Conservation (phyloP, 805 yeast species). For the Metschnikowia chrysomelidarum region DNA sequence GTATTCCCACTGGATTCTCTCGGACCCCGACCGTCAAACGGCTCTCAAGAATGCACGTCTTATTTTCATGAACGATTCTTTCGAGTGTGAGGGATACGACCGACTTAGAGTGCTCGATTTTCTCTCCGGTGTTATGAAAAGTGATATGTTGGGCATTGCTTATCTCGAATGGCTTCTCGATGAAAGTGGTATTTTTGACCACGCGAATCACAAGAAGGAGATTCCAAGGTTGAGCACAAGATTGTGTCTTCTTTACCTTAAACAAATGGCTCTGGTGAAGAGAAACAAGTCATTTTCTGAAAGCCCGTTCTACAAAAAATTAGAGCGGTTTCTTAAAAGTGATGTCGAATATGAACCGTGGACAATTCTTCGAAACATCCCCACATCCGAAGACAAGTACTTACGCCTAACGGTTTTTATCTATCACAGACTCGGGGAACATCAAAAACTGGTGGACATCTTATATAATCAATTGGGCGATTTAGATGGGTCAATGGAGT, state of each 20-base stretch:
- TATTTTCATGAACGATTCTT: slow-evolving; percentile 66
- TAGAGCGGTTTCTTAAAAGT: slow-evolving; percentile 30
- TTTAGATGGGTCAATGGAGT: slow-evolving; percentile 54
- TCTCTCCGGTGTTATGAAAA: slow-evolving; percentile 30
- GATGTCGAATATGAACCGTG: slow-evolving; percentile 37
- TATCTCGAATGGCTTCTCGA: slow-evolving; percentile 48
- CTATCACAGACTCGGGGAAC: slow-evolving; percentile 56
- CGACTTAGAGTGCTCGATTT: slow-evolving; percentile 52
- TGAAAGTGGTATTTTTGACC: slow-evolving; percentile 33
- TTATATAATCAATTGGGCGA: slow-evolving; percentile 57
- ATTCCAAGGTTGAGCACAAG: slow-evolving; percentile 34
- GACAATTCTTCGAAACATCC: slow-evolving; percentile 34
- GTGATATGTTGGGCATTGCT: slow-evolving; percentile 25
- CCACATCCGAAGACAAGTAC: slow-evolving; percentile 30
- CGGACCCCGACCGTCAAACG: slow-evolving; percentile 16
- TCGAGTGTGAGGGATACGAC: slow-evolving; percentile 58
- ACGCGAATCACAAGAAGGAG: slow-evolving; percentile 15
- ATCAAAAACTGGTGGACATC: slow-evolving; percentile 61
- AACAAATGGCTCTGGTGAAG: slow-evolving; percentile 16
- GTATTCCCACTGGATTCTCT: slow-evolving; percentile 53
- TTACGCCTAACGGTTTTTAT: slow-evolving; percentile 55
- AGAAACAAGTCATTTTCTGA: slow-evolving; percentile 15
- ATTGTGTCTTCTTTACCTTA: slow-evolving; percentile 32
- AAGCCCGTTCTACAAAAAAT: slow-evolving; percentile 26
- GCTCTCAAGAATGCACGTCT: slow-evolving; percentile 27